Evolutionary conservation across 768 basidiomycete species (phyloP).

Genomic region (Mycena kentingensis): DNA sequence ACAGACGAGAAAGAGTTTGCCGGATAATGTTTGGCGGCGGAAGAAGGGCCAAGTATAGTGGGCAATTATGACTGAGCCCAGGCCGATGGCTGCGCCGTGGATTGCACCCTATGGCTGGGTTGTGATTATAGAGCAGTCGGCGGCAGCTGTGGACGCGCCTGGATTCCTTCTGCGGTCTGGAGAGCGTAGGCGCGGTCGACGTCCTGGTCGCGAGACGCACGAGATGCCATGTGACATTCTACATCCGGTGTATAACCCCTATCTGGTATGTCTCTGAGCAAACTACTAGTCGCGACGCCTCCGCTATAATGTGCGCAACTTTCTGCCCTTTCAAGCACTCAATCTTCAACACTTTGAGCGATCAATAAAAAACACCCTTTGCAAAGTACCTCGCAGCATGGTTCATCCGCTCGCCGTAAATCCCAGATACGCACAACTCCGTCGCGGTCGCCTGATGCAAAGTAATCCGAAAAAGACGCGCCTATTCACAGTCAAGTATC

Average conservation of each 20-base stretch:
- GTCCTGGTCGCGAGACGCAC: conserved; percentile 52
- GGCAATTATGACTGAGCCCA: conserved; percentile 50
- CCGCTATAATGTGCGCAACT: conserved; percentile 40
- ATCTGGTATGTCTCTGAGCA: conserved; percentile 43
- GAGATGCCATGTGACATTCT: background rate
- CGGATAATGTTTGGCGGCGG: conserved; percentile 78
- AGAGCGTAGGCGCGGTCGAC: conserved; percentile 59
- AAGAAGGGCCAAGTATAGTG: conserved; percentile 77
- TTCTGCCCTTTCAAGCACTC: conserved; percentile 38
- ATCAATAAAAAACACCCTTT: background rate
- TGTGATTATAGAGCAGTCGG: conserved; percentile 6
- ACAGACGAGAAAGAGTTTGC: conserved; percentile 79
- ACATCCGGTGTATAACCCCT: conserved; percentile 15
- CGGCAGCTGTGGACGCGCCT: conserved; percentile 40
- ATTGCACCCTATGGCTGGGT: conserved; percentile 47
- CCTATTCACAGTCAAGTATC: conserved; percentile 6
- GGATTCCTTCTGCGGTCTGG: conserved; percentile 59
- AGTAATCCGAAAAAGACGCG: conserved; percentile 31
- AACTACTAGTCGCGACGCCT: conserved; percentile 35
- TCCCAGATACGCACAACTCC: conserved; percentile 52
- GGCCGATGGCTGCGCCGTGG: conserved; percentile 56
- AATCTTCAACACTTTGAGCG: conserved; percentile 26
- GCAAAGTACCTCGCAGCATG: conserved; percentile 24
- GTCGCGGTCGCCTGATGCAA: conserved; percentile 46
- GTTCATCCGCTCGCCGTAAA: conserved; percentile 38